A percentile compares a stretch with the other conserved stretches of the same genome.
phyloP scores from a whole-genome alignment of 495 filamentous ascomycete genomes.

The Alectoria sarmentosa region DNA sequence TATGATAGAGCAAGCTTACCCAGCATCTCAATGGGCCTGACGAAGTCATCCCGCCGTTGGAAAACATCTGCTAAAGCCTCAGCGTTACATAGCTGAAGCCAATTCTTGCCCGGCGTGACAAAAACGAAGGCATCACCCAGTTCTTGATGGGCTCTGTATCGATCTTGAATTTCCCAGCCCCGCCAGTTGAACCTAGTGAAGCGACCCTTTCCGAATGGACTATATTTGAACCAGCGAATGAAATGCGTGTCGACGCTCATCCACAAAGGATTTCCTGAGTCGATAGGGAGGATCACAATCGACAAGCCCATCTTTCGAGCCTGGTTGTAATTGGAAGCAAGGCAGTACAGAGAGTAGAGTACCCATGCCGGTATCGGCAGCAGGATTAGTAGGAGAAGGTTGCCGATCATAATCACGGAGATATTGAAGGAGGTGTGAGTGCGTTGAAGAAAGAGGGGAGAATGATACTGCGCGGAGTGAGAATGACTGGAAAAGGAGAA shows the following conservation, averaged over 20 bases:
- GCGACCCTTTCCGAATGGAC: background rate
- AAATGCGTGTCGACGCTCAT: background rate
- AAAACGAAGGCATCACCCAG: slow-evolving; percentile 25
- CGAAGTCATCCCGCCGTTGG: background rate
- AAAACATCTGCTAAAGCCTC: background rate
- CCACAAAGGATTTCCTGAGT: background rate
- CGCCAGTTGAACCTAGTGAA: slow-evolving; percentile 15
- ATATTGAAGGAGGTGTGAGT: too few species aligned
- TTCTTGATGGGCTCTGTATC: slow-evolving; percentile 17
- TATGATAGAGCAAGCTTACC: too few species aligned
- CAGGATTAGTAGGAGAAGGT: too few species aligned
- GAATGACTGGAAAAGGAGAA: too few species aligned
- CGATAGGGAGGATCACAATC: background rate
- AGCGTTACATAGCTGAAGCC: slow-evolving; percentile 22
- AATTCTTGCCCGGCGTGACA: slow-evolving; percentile 25
- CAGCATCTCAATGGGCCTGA: too few species aligned
- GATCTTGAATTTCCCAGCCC: slow-evolving; percentile 26
- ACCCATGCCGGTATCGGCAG: too few species aligned
- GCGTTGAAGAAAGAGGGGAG: too few species aligned
- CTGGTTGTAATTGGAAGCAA: background rate
- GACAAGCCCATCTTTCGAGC: background rate
- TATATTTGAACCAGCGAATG: background rate
- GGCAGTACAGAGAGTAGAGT: background rate
- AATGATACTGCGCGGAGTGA: too few species aligned
- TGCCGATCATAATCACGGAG: too few species aligned